Evolutionary conservation across 352 stramenopile genomes (phyloP), one percentile per base, ranked within the genome.

Genomic region (Elongisporangium senticosum): DNA sequence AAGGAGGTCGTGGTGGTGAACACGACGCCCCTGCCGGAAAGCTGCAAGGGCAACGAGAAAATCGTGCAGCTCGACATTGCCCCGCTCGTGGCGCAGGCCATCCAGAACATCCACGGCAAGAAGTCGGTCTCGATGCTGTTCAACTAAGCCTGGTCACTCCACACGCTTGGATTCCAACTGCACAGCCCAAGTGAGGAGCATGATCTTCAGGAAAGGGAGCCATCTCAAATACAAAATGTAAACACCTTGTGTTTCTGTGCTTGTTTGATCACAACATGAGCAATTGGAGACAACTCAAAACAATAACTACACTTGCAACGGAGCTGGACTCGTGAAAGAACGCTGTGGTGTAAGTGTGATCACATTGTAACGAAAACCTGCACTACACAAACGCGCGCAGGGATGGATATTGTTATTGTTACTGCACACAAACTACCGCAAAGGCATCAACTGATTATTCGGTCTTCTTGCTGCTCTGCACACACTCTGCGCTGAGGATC

Each of bases 71-170:
- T 99, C 19, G 97, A 97, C 66, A 98, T 99, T 23, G 97, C 96
- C 23, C 97, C 96, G 50, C 81, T 99, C 2, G 75, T 99, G 28
- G 97, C 97, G 15, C 93, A 99, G 68, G 96, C 97, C n/a, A 99
- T 99, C 70, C 97, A 98, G 77, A 99, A 99, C 78, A 99, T 99
- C 74, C 97, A 99, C 83, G 89, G 96, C 71, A 99, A 99, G 79
- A 98, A 99, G 81, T 99, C 95, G 68, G 97, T 99, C 59, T 99
- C 97, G 37, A 97, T 98, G 71, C 89, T 99, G 26, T 99, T 99
- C 79, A 98, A 99, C 74, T 99, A 98, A 43, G 33, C 28, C 28
- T 39, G 28, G 10, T 39, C 28, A 39, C 28, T 2, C 10, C 28
- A 39, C 33, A 15, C 11, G 11, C 33, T 43, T 43, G 33, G 13